A percentile compares a stretch with the other conserved stretches of the same genome.
phyloP scores from a whole-genome alignment of 139 green algal species.

The Microglena sp. region DNA sequence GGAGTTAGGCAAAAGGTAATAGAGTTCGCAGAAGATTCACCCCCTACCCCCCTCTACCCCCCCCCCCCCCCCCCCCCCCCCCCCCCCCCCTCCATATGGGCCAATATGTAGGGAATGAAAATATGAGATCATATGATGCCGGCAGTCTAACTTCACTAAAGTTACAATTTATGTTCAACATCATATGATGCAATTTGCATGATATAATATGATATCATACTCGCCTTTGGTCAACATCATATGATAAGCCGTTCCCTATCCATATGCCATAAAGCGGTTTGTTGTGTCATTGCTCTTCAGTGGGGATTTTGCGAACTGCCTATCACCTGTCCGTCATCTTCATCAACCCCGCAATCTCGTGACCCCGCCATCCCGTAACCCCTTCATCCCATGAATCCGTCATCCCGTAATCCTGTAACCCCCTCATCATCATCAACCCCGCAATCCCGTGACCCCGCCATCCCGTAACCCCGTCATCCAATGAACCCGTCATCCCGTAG shows the following conservation, averaged over 20 bases:
- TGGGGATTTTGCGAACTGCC: conserved; percentile 58
- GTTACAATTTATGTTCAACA: too few relatives aligned
- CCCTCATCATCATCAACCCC: background rate
- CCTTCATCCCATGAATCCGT: background rate
- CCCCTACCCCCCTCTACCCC: conserved; percentile 10
- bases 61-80: too few relatives aligned
- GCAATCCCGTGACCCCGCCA: conserved; percentile 12
- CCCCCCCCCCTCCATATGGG: too few relatives aligned
- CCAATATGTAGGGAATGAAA: too few relatives aligned
- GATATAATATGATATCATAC: too few relatives aligned
- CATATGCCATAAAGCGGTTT: conserved; percentile 93
- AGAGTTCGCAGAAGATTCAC: background rate
- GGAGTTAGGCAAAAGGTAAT: background rate
- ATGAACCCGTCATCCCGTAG: background rate
- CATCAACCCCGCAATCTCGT: conserved; percentile 15
- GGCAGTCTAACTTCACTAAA: too few relatives aligned
- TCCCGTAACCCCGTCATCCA: background rate
- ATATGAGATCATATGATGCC: too few relatives aligned
- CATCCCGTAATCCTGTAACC: too few relatives aligned
- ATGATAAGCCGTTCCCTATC: too few relatives aligned
- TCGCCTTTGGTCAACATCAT: too few relatives aligned
- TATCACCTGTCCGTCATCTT: conserved; percentile 32
- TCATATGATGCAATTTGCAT: too few relatives aligned
- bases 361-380: background rate
- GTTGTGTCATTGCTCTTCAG: conserved; percentile 68